Percentiles rank a stretch among this genome's conserved stretches.
These are phyloP conservation scores for Iberis pinnata DNA, from an alignment of 345 rosid species.

Conservation along the genomic window DNA sequence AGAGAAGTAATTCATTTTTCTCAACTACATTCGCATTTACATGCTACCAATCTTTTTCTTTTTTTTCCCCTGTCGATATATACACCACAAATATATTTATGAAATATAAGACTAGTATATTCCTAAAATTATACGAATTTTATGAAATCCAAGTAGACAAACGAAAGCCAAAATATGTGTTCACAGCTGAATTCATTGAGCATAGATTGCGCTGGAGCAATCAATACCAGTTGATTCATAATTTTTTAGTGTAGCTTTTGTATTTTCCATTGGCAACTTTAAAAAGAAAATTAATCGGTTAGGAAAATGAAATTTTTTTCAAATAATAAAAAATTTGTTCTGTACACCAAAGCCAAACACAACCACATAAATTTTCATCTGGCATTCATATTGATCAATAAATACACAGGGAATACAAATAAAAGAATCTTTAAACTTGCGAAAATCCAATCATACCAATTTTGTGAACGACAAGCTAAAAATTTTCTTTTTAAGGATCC, in stretches of 20 bases:
- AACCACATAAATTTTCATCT: constrained; percentile 4
- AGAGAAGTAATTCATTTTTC: constrained; percentile 1
- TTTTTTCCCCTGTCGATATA: not conserved
- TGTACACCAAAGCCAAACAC: constrained; percentile 12
- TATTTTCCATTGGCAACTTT: too few species aligned
- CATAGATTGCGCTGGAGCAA: too few species aligned
- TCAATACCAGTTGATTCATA: too few species aligned
- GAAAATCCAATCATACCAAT: constrained; percentile 5
- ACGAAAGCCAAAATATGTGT: too few species aligned
- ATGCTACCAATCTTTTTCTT: too few species aligned
- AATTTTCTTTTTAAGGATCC: constrained; percentile 9
- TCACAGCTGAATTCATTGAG: too few species aligned
- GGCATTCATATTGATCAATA: constrained; percentile 12
- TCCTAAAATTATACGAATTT: too few species aligned
- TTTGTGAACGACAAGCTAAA: not conserved
- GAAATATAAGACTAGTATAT: too few species aligned
- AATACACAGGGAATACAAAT: not conserved
- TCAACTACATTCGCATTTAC: too few species aligned
- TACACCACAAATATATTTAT: too few species aligned
- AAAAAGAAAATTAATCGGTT: not conserved
- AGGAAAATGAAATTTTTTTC: not conserved
- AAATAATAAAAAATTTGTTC: not conserved
- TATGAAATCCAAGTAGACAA: too few species aligned
- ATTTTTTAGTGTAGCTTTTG: too few species aligned
- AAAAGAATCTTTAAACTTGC: not conserved